Evolutionary conservation across 441 rosid species (phyloP).

Genomic region (Croton laevigatus): DNA sequence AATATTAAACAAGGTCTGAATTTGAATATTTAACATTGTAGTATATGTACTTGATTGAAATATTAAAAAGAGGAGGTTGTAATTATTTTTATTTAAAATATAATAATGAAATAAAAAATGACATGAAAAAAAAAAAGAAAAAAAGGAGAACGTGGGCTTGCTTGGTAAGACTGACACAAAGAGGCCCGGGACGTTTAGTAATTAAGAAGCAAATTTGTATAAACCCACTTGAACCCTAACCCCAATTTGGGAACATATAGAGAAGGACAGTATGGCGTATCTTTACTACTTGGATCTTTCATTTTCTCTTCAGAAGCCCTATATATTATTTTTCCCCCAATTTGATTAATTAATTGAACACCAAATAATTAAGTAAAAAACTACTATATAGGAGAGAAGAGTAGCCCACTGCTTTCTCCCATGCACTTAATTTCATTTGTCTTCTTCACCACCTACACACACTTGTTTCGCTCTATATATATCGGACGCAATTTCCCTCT

Average conservation of each 20-base stretch:
- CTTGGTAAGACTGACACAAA: conserved; percentile 41
- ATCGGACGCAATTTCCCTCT: background rate
- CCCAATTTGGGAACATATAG: conserved; percentile 34
- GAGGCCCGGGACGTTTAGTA: conserved; percentile 36
- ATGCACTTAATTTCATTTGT: conserved; percentile 24
- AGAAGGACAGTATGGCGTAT: conserved; percentile 39
- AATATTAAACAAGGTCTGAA: too few relatives aligned
- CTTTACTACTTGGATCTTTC: conserved; percentile 15
- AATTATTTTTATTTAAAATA: background rate
- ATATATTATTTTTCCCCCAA: conserved; percentile 15
- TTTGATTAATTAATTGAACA: background rate
- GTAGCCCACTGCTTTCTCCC: conserved; percentile 39
- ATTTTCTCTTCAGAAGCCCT: conserved; percentile 20
- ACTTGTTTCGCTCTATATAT: background rate
- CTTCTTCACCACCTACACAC: conserved; percentile 15
- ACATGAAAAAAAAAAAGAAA: conserved; percentile 24
- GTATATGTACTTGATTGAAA: too few relatives aligned
- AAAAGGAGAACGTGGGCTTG: conserved; percentile 43
- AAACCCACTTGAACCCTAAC: conserved; percentile 47
- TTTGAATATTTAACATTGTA: too few relatives aligned
- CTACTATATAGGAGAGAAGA: background rate
- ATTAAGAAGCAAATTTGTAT: conserved; percentile 35
- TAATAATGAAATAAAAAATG: background rate
- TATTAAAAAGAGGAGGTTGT: too few relatives aligned
- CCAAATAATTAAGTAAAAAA: too few relatives aligned